A percentile compares a stretch with the other conserved stretches of the same genome.
phyloP scores from a whole-genome alignment of 2,329 filamentous ascomycete species.

The Corniculantispora saksenae region DNA sequence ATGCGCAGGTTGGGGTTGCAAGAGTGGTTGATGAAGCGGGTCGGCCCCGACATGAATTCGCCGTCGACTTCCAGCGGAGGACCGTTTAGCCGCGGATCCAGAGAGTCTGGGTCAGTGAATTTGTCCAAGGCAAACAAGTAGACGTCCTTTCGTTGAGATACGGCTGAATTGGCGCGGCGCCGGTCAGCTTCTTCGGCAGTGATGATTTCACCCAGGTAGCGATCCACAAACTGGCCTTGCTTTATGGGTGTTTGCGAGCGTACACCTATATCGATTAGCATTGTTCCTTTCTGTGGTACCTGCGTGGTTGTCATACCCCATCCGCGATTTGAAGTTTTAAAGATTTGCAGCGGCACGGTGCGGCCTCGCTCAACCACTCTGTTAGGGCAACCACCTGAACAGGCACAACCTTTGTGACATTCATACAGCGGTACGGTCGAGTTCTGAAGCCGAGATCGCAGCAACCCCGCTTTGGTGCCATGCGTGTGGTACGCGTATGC shows the following conservation, averaged over 20 bases:
- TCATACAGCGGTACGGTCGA: constrained; percentile 72
- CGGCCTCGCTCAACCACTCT: constrained; percentile 75
- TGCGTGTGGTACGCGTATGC: constrained; percentile 65
- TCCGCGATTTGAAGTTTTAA: constrained; percentile 69
- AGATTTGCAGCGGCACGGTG: constrained; percentile 71
- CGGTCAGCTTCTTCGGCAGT: constrained; percentile 63
- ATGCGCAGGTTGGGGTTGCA: constrained; percentile 79
- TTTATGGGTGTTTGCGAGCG: constrained; percentile 64
- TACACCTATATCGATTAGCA: constrained; percentile 49
- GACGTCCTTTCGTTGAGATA: constrained; percentile 67
- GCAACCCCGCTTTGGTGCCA: constrained; percentile 52
- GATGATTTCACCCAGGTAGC: constrained; percentile 74
- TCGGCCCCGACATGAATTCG: constrained; percentile 75
- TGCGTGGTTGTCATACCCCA: constrained; percentile 59
- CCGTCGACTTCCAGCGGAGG: constrained; percentile 66
- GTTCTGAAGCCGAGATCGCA: constrained; percentile 53
- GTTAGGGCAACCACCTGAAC: constrained; percentile 66
- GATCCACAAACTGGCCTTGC: constrained; percentile 76
- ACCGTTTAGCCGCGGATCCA: constrained; percentile 56
- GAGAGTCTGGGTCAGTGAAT: constrained; percentile 61
- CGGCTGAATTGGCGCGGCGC: constrained; percentile 58
- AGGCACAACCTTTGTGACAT: constrained; percentile 72
- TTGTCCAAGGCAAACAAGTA: constrained; percentile 85
- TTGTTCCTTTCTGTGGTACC: neutral
- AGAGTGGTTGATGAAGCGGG: constrained; percentile 81